phyloP scores from a whole-genome alignment of 805 yeast genomes.

The Candida peoriensis region DNA sequence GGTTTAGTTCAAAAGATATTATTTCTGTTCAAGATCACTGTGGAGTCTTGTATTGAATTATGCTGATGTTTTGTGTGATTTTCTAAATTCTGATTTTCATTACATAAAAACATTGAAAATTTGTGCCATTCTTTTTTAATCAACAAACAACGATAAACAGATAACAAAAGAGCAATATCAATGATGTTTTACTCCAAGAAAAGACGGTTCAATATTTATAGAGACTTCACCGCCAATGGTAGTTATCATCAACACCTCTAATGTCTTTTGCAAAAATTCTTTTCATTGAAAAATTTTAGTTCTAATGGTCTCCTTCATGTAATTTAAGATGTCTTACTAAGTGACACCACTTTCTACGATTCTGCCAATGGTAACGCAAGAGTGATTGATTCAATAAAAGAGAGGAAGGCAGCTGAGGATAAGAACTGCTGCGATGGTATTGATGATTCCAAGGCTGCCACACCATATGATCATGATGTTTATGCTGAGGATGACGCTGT shows the following conservation, averaged over 20 bases:
- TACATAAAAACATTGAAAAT: too few species aligned
- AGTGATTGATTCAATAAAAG: not conserved
- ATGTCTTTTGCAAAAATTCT: not conserved
- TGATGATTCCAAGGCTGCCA: not conserved
- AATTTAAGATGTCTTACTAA: slow-evolving; percentile 4
- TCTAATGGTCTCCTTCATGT: not conserved
- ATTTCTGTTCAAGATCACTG: too few species aligned
- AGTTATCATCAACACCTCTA: not conserved
- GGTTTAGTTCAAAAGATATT: too few species aligned
- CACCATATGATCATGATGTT: not conserved
- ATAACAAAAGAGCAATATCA: too few species aligned
- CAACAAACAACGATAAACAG: too few species aligned
- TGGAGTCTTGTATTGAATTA: not conserved
- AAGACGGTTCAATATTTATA: slow-evolving; percentile 20
- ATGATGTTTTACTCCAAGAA: slow-evolving; percentile 18
- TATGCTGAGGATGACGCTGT: slow-evolving; percentile 4
- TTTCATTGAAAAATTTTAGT: not conserved
- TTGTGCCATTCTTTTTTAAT: too few species aligned
- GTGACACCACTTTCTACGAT: slow-evolving; percentile 11
- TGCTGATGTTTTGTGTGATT: not conserved
- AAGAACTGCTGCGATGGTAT: slow-evolving; percentile 1
- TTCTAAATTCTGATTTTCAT: not conserved
- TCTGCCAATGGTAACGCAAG: slow-evolving; percentile 5
- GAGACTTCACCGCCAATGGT: slow-evolving; percentile 19
- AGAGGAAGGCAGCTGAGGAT: not conserved